phyloP scores from a whole-genome alignment of 176 grass and related monocot genomes.

The Aegilops tauschii region DNA sequence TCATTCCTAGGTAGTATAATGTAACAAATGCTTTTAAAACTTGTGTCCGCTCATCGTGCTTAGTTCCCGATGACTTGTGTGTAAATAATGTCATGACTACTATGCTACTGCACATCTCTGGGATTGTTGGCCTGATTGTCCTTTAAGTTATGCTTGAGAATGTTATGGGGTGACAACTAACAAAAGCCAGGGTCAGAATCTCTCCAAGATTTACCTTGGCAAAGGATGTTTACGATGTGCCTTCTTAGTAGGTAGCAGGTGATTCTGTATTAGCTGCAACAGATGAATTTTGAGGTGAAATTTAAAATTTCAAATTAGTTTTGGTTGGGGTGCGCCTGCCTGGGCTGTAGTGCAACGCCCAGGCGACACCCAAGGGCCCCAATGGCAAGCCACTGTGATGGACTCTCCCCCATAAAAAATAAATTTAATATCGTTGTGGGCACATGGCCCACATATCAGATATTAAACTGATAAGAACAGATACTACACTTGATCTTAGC shows the following conservation, averaged over 20 bases:
- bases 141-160: neutral
- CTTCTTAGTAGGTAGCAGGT: too few relatives aligned
- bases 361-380: neutral
- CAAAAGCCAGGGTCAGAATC: too few relatives aligned
- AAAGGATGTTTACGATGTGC: too few relatives aligned
- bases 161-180: too few relatives aligned
- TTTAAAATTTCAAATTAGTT: neutral
- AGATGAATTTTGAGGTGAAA: too few relatives aligned
- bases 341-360: neutral
- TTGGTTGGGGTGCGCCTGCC: neutral
- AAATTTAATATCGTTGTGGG: slow-evolving; percentile 71
- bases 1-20: neutral
- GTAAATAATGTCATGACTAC: neutral
- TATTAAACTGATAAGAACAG: slow-evolving; percentile 94
- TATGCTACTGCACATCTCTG: neutral
- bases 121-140: neutral
- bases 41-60: neutral
- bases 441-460: slow-evolving; percentile 62
- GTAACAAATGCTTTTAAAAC: neutral
- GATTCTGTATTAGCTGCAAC: too few relatives aligned
- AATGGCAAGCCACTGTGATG: neutral
- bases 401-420: slow-evolving; percentile 31
- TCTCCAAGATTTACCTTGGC: too few relatives aligned
- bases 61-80: neutral
- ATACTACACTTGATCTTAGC: slow-evolving; percentile 88